Conservation (phyloP, 129 eudicot species). For the Calendula officinalis region DNA sequence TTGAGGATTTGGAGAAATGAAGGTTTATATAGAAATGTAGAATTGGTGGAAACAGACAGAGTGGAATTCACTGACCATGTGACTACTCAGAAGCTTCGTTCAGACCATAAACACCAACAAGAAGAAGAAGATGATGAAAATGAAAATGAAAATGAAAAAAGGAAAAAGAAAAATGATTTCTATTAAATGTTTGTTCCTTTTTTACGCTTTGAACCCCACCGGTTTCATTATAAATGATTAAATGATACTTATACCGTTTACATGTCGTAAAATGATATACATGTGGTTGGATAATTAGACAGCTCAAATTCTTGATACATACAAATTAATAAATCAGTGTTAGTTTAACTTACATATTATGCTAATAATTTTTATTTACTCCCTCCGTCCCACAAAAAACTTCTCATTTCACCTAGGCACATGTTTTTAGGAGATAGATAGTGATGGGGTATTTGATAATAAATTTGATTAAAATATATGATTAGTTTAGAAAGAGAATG, state of each 20-base stretch:
- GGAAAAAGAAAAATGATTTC: background rate
- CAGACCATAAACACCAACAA: constrained; percentile 2
- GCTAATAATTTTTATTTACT: too few species aligned
- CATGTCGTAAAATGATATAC: background rate
- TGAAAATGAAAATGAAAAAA: background rate
- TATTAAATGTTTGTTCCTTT: background rate
- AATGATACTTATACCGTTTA: background rate
- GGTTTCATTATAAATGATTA: background rate
- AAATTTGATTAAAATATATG: too few species aligned
- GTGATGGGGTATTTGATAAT: too few species aligned
- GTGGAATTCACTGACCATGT: constrained; percentile 12
- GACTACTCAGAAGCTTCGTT: constrained; percentile 23
- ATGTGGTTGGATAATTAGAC: background rate
- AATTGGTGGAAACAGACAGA: constrained; percentile 6
- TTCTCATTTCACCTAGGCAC: too few species aligned
- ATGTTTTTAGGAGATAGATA: too few species aligned
- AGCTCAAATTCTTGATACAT: too few species aligned
- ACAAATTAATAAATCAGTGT: too few species aligned
- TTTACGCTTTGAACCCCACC: constrained; percentile 17
- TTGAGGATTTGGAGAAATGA: constrained; percentile 19
- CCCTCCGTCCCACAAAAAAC: too few species aligned
- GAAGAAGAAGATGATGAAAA: constrained; percentile 2
- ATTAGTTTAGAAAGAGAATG: too few species aligned
- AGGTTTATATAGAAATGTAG: constrained; percentile 7
- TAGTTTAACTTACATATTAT: too few species aligned